phyloP scores from a whole-genome alignment of 345 rosid species.

The Hibiscus trionum region DNA sequence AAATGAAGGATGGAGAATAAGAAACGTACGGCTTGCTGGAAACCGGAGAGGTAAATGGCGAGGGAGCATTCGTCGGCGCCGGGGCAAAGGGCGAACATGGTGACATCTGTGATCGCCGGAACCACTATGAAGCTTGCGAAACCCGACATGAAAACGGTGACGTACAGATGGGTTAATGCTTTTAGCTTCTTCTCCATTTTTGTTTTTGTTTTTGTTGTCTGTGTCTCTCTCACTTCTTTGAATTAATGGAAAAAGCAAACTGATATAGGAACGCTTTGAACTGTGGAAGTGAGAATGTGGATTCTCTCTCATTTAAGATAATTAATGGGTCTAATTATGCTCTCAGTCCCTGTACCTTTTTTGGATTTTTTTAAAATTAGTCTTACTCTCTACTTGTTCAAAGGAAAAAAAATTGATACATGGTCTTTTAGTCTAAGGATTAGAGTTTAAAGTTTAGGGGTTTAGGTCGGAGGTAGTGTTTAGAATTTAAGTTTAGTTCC shows the following conservation, averaged over 20 bases:
- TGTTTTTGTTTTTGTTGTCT: background rate
- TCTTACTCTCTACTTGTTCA: no score
- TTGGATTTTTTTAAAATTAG: no score
- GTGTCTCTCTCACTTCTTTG: background rate
- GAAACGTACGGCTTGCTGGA: slow-evolving; percentile 68
- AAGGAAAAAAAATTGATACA: no score
- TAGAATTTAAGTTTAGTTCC: no score
- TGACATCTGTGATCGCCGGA: slow-evolving; percentile 76
- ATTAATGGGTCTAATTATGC: no score
- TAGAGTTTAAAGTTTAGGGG: no score
- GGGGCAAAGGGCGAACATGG: slow-evolving; percentile 77
- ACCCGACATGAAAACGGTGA: slow-evolving; percentile 47
- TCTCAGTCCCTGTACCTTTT: no score
- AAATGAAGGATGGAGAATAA: background rate
- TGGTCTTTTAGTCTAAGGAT: no score
- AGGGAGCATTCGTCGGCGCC: slow-evolving; percentile 59
- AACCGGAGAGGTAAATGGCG: slow-evolving; percentile 80
- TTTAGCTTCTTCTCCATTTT: slow-evolving; percentile 22
- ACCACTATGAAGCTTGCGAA: slow-evolving; percentile 29
- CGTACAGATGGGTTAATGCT: slow-evolving; percentile 42
- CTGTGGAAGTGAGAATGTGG: no score
- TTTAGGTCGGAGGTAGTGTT: no score
- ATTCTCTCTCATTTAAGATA: no score
- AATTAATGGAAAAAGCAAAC: background rate
- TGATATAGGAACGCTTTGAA: no score